Evolutionary conservation across 805 yeast species (phyloP).

Genomic region (Gaillardinia entomophila): DNA sequence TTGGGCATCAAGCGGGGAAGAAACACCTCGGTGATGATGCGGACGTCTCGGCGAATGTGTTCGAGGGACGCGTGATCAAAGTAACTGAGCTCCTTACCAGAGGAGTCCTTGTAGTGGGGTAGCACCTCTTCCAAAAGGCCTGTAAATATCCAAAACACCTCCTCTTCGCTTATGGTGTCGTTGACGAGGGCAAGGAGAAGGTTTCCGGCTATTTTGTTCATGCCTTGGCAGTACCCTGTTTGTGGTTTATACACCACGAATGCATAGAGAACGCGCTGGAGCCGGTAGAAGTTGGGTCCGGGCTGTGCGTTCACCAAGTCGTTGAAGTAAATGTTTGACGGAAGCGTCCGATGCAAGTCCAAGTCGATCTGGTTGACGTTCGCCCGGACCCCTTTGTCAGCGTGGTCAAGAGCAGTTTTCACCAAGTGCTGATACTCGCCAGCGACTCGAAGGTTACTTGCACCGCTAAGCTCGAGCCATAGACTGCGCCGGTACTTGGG

Average conservation of each 20-base stretch:
- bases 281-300: constrained; percentile 48
- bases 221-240: constrained; percentile 56
- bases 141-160: constrained; percentile 49
- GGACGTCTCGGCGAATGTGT: constrained; percentile 35
- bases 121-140: constrained; percentile 44
- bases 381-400: constrained; percentile 2
- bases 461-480: constrained; percentile 54
- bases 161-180: constrained; percentile 31
- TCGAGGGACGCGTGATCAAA: constrained; percentile 11
- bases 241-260: constrained; percentile 41
- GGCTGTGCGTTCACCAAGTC: constrained; percentile 32
- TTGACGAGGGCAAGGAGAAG: constrained; percentile 33
- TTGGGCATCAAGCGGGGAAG: constrained; percentile 35
- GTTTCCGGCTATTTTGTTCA: constrained; percentile 55
- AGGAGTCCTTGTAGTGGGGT: constrained; percentile 35
- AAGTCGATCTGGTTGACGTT: constrained; percentile 45
- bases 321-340: constrained; percentile 45
- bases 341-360: constrained; percentile 52
- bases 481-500: constrained; percentile 39
- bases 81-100: constrained; percentile 9
- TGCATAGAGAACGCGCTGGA: constrained; percentile 44
- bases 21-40: constrained; percentile 22
- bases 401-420: constrained; percentile 2
- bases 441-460: constrained; percentile 36
- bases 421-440: constrained; percentile 39